Conservation (phyloP, 352 stramenopile genomes). For the Peronospora belbahrii region DNA sequence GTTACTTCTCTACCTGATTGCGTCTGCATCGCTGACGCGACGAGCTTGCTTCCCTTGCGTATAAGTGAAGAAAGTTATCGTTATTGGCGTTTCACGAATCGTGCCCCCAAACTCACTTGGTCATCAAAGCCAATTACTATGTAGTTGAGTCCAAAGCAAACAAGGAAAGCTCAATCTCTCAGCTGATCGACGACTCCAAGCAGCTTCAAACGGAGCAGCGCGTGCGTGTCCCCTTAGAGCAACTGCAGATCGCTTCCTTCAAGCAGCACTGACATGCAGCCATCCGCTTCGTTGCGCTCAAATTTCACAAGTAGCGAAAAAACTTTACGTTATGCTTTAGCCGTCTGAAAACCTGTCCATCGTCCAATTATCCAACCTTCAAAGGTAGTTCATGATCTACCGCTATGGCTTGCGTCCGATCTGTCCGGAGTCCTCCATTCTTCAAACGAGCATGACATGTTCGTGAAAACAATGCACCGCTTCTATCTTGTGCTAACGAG, state of each 20-base stretch:
- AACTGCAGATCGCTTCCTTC: slow-evolving; percentile 55
- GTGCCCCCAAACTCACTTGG: slow-evolving; percentile 49
- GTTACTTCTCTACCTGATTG: slow-evolving; percentile 8
- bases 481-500: slow-evolving; percentile 41
- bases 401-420: not conserved
- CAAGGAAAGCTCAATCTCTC: slow-evolving; percentile 48
- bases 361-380: slow-evolving; percentile 48
- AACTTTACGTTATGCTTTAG: slow-evolving; percentile 41
- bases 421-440: not conserved
- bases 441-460: slow-evolving; percentile 19
- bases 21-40: slow-evolving; percentile 19
- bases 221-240: slow-evolving; percentile 48
- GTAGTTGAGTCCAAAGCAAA: slow-evolving; percentile 57
- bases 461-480: slow-evolving; percentile 50
- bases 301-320: slow-evolving; percentile 43
- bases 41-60: slow-evolving; percentile 31
- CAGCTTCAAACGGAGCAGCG: slow-evolving; percentile 48
- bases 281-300: slow-evolving; percentile 50
- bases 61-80: slow-evolving; percentile 54
- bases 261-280: slow-evolving; percentile 51
- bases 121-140: slow-evolving; percentile 75
- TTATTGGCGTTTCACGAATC: slow-evolving; percentile 61
- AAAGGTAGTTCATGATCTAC: slow-evolving; percentile 8
- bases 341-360: slow-evolving; percentile 46
- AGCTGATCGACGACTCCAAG: slow-evolving; percentile 53